Percentiles rank a stretch among this genome's conserved stretches.
These are phyloP conservation scores for Termitomyces sp. DNA, from an alignment of 768 basidiomycete species.

Conservation along the genomic window DNA sequence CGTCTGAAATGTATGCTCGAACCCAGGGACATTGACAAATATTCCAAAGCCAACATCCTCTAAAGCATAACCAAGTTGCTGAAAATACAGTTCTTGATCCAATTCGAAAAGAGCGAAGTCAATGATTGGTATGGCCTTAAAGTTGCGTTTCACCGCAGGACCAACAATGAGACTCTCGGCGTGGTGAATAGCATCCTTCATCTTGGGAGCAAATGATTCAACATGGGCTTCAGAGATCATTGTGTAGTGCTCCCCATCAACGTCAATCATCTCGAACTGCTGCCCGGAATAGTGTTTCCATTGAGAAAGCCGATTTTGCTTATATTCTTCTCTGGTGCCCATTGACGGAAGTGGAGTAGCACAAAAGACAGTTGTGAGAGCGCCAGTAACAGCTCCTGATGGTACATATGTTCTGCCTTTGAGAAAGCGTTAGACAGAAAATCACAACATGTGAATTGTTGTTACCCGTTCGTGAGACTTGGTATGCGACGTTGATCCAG, in stretches of 20 bases:
- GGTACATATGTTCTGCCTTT: no score
- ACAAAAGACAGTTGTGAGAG: slow-evolving; percentile 26
- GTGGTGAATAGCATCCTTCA: slow-evolving; percentile 14
- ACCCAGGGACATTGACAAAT: slow-evolving; percentile 24
- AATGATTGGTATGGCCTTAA: slow-evolving; percentile 19
- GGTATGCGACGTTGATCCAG: no score
- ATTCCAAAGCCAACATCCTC: slow-evolving; percentile 27
- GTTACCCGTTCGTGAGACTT: no score
- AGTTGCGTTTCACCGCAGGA: slow-evolving; percentile 18
- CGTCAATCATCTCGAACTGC: slow-evolving; percentile 27
- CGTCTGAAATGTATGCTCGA: slow-evolving; percentile 21
- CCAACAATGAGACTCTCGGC: no score
- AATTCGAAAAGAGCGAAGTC: slow-evolving; percentile 20
- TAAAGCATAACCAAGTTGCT: slow-evolving; percentile 21
- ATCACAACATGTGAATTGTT: no score
- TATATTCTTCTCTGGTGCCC: slow-evolving; percentile 28
- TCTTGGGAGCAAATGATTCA: slow-evolving; percentile 16
- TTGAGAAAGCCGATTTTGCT: slow-evolving; percentile 18
- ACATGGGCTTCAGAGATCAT: slow-evolving; percentile 24
- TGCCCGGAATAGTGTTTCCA: slow-evolving; percentile 24
- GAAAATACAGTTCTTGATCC: slow-evolving; percentile 14
- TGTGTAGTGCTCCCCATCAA: slow-evolving; percentile 29
- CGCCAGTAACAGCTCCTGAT: no score
- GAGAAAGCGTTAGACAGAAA: no score
- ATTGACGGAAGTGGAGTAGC: slow-evolving; percentile 26